Conservation (phyloP, 495 filamentous ascomycete species). For the Penicillium maclennaniae region DNA sequence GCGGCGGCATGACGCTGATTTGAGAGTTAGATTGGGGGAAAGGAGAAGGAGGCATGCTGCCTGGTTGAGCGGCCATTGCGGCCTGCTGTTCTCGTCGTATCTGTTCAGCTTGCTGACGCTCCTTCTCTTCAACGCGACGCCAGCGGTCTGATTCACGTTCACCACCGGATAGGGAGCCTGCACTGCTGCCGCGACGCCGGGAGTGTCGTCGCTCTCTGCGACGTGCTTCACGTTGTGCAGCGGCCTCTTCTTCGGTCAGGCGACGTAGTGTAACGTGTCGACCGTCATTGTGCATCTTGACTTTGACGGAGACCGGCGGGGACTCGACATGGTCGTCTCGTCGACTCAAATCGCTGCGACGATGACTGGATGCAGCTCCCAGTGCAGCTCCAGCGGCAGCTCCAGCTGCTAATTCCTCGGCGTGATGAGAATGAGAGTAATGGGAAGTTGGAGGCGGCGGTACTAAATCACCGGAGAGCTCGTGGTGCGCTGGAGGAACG, state of each 20-base stretch:
- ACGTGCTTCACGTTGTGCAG: conserved; percentile 54
- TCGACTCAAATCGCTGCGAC: conserved; percentile 28
- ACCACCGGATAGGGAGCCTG: conserved; percentile 43
- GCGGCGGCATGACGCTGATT: conserved; percentile 34
- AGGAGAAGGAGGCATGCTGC: conserved; percentile 27
- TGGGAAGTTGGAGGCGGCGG: conserved; percentile 26
- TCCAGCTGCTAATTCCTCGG: conserved; percentile 39
- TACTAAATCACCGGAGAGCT: conserved; percentile 53
- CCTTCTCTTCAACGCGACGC: conserved; percentile 49
- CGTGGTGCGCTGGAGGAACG: conserved; percentile 49
- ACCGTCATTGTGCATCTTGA: conserved; percentile 76
- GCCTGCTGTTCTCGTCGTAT: conserved; percentile 43
- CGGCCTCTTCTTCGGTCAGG: conserved; percentile 77
- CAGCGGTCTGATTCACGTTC: conserved; percentile 41
- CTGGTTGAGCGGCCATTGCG: conserved; percentile 28
- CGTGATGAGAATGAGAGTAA: conserved; percentile 13
- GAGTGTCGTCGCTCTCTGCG: conserved; percentile 43
- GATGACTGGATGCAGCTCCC: conserved; percentile 32
- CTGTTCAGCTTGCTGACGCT: conserved; percentile 49
- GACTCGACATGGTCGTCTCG: conserved; percentile 45
- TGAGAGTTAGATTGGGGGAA: conserved; percentile 29
- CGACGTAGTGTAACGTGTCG: conserved; percentile 76
- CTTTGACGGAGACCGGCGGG: conserved; percentile 71
- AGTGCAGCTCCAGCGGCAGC: conserved; percentile 19
- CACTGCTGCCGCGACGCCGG: conserved; percentile 41